These are phyloP conservation scores for Aspergillus unguis DNA, from an alignment of 2,329 filamentous ascomycete species.

Conservation along the genomic window DNA sequence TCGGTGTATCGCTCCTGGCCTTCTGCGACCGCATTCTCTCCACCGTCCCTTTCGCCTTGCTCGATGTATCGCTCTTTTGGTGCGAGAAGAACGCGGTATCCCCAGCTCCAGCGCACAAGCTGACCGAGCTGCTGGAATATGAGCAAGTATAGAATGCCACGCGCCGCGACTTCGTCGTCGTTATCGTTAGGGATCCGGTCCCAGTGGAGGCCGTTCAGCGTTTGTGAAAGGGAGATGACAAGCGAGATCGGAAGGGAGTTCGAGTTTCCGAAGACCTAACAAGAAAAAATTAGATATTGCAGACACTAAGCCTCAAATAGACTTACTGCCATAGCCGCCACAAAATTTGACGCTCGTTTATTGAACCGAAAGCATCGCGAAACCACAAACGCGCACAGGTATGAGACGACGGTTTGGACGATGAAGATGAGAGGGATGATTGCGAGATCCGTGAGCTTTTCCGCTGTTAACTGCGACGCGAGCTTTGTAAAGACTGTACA, in stretches of 20 bases:
- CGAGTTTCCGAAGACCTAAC: conserved; percentile 86
- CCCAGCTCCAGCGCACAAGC: conserved; percentile 95
- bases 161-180: conserved; percentile 87
- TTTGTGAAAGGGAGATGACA: conserved; percentile 89
- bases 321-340: conserved; percentile 84
- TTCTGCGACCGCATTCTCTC: conserved; percentile 34
- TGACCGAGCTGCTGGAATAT: conserved; percentile 98
- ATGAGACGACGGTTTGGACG: conserved; percentile 83
- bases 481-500: conserved; percentile 90
- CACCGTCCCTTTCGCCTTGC: conserved; percentile 38
- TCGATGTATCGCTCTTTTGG: conserved; percentile 62
- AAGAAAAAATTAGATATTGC: not conserved
- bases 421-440: conserved; percentile 95
- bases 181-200: conserved; percentile 86
- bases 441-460: conserved; percentile 83
- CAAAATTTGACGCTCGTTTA: conserved; percentile 85
- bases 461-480: conserved; percentile 85
- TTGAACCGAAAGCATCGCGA: conserved; percentile 75
- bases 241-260: conserved; percentile 97
- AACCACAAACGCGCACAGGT: conserved; percentile 67
- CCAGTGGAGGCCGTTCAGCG: conserved; percentile 89
- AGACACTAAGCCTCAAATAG: not conserved
- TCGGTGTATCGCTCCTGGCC: conserved; percentile 42
- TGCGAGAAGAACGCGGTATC: conserved; percentile 89
- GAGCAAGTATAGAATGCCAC: conserved; percentile 90